A percentile compares a stretch with the other conserved stretches of the same genome.
Evolutionary conservation across 129 eudicot species (phyloP).

Genomic region (Sambucus nigra): DNA sequence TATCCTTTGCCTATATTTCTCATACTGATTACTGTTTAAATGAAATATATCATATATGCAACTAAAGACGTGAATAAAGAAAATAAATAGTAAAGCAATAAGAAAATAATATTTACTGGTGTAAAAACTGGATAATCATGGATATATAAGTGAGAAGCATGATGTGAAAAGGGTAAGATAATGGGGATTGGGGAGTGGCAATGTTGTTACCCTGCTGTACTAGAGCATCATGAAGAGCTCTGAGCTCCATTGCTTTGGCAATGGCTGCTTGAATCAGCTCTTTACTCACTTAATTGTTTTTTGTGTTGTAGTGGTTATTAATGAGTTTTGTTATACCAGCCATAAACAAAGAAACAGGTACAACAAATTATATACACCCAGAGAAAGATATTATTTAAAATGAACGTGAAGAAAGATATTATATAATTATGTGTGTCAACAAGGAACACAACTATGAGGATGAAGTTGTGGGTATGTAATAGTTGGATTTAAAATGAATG

Average conservation of each 20-base stretch:
- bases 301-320: conserved; percentile 7
- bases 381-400: too few species aligned
- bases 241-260: conserved; percentile 87
- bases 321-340: conserved; percentile 12
- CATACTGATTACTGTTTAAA: too few species aligned
- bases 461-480: too few species aligned
- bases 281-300: conserved; percentile 31
- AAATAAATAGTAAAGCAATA: too few species aligned
- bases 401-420: too few species aligned
- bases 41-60: too few species aligned
- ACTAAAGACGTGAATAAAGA: too few species aligned
- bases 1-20: too few species aligned
- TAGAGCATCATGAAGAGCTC: conserved; percentile 85
- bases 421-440: background rate
- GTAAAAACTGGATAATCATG: conserved; percentile 95
- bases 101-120: conserved; percentile 79
- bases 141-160: too few species aligned
- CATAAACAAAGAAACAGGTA: conserved; percentile 28
- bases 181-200: conserved; percentile 34
- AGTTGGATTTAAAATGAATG: too few species aligned
- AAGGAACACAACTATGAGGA: conserved; percentile 18
- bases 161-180: conserved; percentile 76
- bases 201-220: conserved; percentile 40
- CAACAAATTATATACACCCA: background rate
- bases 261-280: conserved; percentile 72